Evolutionary conservation across 2,329 filamentous ascomycete genomes (phyloP).

Genomic region (Exutisphaerella laricina): DNA sequence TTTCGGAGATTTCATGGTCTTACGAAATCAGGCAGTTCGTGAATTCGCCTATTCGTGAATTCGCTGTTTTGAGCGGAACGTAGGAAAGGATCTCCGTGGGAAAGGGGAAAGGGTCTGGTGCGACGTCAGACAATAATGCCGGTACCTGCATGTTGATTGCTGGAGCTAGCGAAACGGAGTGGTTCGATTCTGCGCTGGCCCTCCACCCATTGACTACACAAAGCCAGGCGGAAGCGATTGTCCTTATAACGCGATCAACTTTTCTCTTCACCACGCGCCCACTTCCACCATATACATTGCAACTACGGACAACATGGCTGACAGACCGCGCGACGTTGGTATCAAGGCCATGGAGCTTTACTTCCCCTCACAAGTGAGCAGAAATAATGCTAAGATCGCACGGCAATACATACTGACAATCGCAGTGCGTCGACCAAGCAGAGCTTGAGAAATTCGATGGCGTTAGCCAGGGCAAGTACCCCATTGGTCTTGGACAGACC

Average conservation of each 20-base stretch:
- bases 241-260: not conserved
- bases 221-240: not conserved
- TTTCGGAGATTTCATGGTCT: no score
- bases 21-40: no score
- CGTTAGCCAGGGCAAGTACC: slow-evolving; percentile 49
- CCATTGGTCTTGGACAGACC: slow-evolving; percentile 51
- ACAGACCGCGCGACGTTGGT: slow-evolving; percentile 46
- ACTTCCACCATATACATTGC: not conserved
- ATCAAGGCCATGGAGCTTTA: slow-evolving; percentile 53
- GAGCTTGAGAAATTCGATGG: slow-evolving; percentile 53
- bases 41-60: no score
- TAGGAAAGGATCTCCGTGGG: no score
- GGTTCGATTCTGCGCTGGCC: no score
- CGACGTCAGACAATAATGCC: no score
- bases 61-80: no score
- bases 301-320: slow-evolving; percentile 35
- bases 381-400: not conserved
- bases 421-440: slow-evolving; percentile 49
- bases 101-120: no score
- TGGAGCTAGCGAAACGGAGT: no score
- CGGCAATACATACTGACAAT: slow-evolving; percentile 13
- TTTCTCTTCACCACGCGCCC: not conserved
- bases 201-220: no score
- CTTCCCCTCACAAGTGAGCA: slow-evolving; percentile 48
- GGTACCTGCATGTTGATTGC: no score